Evolutionary conservation across 352 stramenopile genomes (phyloP).

Genomic region (Pythium plurisporium): DNA sequence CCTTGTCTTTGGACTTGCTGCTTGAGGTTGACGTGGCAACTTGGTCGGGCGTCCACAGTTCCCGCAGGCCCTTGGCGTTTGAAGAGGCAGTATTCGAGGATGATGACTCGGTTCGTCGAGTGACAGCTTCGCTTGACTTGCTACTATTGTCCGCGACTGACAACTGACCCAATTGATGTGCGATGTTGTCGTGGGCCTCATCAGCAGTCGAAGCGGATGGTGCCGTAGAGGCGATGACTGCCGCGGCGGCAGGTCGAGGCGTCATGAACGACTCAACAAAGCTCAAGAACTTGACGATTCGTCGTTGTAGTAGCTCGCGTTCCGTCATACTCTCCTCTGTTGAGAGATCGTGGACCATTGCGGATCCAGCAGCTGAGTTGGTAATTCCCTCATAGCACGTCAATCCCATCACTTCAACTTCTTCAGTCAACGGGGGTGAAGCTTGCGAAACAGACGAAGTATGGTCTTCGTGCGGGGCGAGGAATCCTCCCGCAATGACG

Average conservation of each 20-base stretch:
- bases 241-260: slow-evolving; percentile 5
- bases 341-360: not conserved
- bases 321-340: slow-evolving; percentile 1
- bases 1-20: slow-evolving; percentile 8
- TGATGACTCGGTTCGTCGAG: not conserved
- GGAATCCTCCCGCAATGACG: slow-evolving; percentile 16
- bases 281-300: slow-evolving; percentile 16
- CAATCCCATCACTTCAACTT: slow-evolving; percentile 17
- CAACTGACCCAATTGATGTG: not conserved
- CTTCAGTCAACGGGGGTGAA: slow-evolving; percentile 3
- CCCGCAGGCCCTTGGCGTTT: not conserved
- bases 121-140: not conserved
- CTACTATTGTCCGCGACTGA: not conserved
- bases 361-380: not conserved
- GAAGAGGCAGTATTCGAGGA: not conserved
- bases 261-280: slow-evolving; percentile 20
- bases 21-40: slow-evolving; percentile 3
- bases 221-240: slow-evolving; percentile 4
- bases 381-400: slow-evolving; percentile 2
- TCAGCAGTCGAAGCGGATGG: not conserved
- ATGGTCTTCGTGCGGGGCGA: slow-evolving; percentile 14
- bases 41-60: slow-evolving; percentile 8
- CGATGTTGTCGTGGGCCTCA: not conserved
- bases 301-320: slow-evolving; percentile 12
- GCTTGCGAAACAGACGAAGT: not conserved